Base-by-base conservation (phyloP, 2,329 filamentous ascomycete genomes). In the Epichloe sylvatica region DNA sequence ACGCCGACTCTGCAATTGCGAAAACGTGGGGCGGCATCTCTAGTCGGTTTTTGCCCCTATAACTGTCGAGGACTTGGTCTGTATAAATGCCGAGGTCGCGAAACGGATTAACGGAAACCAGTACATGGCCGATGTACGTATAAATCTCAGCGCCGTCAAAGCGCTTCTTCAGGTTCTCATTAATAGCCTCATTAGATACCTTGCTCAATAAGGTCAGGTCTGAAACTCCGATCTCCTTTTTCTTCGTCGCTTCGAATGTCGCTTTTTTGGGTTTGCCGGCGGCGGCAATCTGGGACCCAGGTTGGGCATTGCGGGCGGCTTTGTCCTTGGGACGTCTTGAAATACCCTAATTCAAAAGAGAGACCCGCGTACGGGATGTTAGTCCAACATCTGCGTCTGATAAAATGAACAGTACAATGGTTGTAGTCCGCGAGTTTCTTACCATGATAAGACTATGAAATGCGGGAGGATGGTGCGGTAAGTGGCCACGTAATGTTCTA, bases 51-150 rank as follows among this genome's bases (percentile, higher is more conserved):
- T 97, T 96, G 59, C 91, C 91, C 70, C 83, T 84, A 74, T 98
- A 98, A 62, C 86, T 91, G 45, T 94, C 83, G 62, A 98, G 80
- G 51, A 97, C 89, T 62, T 84, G 73, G 58, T 97, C 91, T 67
- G 91, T 97, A 71, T 98, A 98, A 71, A 98, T 97, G 50, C 92
- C 92, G 72, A 95, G 76, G 64, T 98, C 92, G 64, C 88, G 83
- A 69, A 98, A 98, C 36, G 92, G 92, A 69, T 98, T 98, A 67
- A 98, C 92, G 38, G 92, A 97, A 59, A 98, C 92, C 77, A 98
- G 70, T 69, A 98, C 92, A 84, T 97, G 91, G 72, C 92, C 92
- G 66, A 98, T 98, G 69, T 98, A 98, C 63, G 92, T 98, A 73
- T 98, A 98, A 67, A 98, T 98, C 71, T 98, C 91, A 67, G 78